Conservation (phyloP, 441 rosid genomes). For the Breynia disticha region DNA sequence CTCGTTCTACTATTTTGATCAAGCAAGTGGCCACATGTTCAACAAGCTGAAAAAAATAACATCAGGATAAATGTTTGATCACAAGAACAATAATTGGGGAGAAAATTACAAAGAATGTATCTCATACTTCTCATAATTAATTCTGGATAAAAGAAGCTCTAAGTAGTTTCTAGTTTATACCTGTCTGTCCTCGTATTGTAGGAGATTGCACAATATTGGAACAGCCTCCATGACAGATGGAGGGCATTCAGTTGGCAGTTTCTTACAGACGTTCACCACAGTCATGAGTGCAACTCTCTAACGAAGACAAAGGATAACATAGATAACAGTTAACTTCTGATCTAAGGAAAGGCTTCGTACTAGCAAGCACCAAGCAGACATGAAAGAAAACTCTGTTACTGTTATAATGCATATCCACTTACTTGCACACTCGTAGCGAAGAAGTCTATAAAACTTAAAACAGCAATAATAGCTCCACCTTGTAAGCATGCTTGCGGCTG, state of each 20-base stretch:
- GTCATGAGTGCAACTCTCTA: constrained; percentile 95
- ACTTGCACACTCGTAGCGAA: constrained; percentile 91
- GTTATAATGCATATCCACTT: constrained; percentile 13
- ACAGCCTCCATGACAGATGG: constrained; percentile 68
- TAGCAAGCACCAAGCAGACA: not conserved
- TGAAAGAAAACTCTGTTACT: not conserved
- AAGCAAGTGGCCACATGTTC: constrained; percentile 81
- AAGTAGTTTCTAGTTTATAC: constrained; percentile 23
- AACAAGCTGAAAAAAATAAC: constrained; percentile 58
- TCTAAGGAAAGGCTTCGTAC: not conserved
- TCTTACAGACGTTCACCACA: constrained; percentile 85
- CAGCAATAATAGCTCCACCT: constrained; percentile 92
- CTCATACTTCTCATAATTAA: constrained; percentile 1
- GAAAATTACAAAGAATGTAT: not conserved
- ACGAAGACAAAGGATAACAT: constrained; percentile 16
- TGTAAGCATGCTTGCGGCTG: constrained; percentile 83
- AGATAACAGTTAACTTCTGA: not conserved
- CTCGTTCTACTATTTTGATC: constrained; percentile 71
- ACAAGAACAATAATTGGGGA: constrained; percentile 8
- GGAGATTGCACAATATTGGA: constrained; percentile 82
- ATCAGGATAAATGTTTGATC: constrained; percentile 11
- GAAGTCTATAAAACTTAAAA: constrained; percentile 71
- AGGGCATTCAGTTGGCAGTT: constrained; percentile 61
- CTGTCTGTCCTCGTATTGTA: constrained; percentile 89
- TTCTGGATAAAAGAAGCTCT: constrained; percentile 12